phyloP scores from a whole-genome alignment of 108 stramenopile species.

The Craspedostauros australis region DNA sequence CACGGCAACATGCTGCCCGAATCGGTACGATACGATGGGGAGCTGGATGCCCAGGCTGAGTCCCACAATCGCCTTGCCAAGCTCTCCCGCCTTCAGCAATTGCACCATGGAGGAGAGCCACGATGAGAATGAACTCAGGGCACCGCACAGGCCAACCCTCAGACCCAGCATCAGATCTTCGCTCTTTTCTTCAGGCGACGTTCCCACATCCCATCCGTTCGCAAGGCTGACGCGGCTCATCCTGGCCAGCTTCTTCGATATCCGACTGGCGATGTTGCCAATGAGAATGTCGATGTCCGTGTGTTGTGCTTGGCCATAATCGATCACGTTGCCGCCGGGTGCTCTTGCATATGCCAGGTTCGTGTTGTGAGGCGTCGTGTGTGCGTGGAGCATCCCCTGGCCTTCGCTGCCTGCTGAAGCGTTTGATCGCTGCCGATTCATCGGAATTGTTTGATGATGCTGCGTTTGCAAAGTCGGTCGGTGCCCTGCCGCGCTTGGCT shows the following conservation, averaged over 20 bases:
- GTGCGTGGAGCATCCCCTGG: no score
- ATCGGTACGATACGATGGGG: slow-evolving; percentile 67
- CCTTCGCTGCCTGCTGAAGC: no score
- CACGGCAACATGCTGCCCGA: slow-evolving; percentile 75
- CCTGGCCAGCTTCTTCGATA: slow-evolving; percentile 45
- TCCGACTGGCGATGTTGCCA: slow-evolving; percentile 30
- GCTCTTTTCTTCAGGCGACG: slow-evolving; percentile 69
- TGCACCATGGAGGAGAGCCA: slow-evolving; percentile 76
- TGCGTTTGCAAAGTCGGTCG: no score
- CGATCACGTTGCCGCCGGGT: slow-evolving; percentile 18
- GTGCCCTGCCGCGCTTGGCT: no score
- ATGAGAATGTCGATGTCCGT: slow-evolving; percentile 46
- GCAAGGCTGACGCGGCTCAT: slow-evolving; percentile 51
- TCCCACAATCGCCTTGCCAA: slow-evolving; percentile 67
- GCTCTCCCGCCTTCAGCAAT: slow-evolving; percentile 43
- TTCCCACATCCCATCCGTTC: slow-evolving; percentile 78
- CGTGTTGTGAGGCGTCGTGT: no score
- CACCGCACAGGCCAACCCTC: slow-evolving; percentile 78
- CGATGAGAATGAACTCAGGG: slow-evolving; percentile 61
- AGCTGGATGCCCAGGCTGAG: slow-evolving; percentile 67
- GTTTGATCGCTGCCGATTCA: no score
- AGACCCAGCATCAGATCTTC: slow-evolving; percentile 75
- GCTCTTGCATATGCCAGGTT: slow-evolving; percentile 20
- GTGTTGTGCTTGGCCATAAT: slow-evolving; percentile 11
- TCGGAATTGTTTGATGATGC: no score